These are phyloP conservation scores for Rosa persica DNA, from an alignment of 306 rosid species.

Conservation along the genomic window DNA sequence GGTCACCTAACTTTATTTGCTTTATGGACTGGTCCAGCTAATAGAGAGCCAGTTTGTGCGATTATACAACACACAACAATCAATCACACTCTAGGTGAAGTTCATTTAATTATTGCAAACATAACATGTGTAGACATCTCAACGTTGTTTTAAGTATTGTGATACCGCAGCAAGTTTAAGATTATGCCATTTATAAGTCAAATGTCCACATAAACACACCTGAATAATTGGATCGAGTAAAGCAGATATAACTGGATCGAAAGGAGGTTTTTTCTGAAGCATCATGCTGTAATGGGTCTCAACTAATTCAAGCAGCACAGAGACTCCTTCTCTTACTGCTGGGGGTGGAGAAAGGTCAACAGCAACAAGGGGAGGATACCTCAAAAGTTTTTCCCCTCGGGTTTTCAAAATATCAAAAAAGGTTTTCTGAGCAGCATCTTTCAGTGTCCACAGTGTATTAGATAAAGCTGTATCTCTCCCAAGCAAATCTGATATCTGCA, in stretches of 20 bases:
- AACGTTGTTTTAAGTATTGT: background rate
- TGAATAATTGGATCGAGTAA: slow-evolving; percentile 90
- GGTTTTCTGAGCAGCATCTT: slow-evolving; percentile 91
- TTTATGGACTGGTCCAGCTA: background rate
- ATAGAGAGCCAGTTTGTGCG: background rate
- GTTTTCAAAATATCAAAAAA: slow-evolving; percentile 85
- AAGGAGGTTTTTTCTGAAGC: slow-evolving; percentile 76
- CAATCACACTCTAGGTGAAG: slow-evolving; percentile 1
- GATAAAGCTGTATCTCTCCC: slow-evolving; percentile 90
- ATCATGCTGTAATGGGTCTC: slow-evolving; percentile 79
- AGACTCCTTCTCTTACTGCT: slow-evolving; percentile 97
- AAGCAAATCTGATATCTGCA: slow-evolving; percentile 85
- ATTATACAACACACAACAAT: background rate
- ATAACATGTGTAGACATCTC: slow-evolving; percentile 11
- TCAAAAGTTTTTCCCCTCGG: slow-evolving; percentile 89
- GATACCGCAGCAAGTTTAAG: background rate
- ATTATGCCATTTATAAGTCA: background rate
- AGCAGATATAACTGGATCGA: slow-evolving; percentile 88
- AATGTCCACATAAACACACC: slow-evolving; percentile 35
- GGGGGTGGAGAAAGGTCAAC: slow-evolving; percentile 95
- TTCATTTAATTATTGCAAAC: slow-evolving; percentile 12
- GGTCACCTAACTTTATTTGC: background rate
- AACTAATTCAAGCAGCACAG: slow-evolving; percentile 86
- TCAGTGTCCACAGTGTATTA: slow-evolving; percentile 77
- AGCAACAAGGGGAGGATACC: slow-evolving; percentile 91